phyloP scores from a whole-genome alignment of 139 green algal genomes.

The Asterochloris erici region DNA sequence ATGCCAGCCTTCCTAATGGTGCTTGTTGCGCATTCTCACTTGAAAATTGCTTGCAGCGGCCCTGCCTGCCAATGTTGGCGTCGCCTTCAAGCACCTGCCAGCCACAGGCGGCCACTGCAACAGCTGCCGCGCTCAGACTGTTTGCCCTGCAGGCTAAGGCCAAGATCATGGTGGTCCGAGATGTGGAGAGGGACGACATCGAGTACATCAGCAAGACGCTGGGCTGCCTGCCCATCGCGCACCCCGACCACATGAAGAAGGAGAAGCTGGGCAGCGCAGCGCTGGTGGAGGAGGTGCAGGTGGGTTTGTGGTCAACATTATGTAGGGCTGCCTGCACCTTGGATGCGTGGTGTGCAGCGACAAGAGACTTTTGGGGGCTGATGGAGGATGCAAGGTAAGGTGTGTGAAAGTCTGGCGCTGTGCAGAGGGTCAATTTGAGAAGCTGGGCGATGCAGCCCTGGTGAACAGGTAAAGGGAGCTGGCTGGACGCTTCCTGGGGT shows the following conservation, averaged over 20 bases:
- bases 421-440: too few relatives aligned
- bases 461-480: too few relatives aligned
- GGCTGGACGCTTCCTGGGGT: too few relatives aligned
- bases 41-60: not conserved
- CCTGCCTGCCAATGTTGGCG: too few relatives aligned
- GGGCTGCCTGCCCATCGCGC: slow-evolving; percentile 91
- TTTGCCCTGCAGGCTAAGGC: slow-evolving; percentile 76
- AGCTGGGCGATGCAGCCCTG: too few relatives aligned
- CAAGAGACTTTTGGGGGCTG: too few relatives aligned
- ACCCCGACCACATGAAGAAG: slow-evolving; percentile 92
- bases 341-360: too few relatives aligned
- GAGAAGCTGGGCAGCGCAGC: slow-evolving; percentile 94
- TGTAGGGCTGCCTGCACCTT: too few relatives aligned
- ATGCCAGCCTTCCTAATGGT: too few relatives aligned
- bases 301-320: slow-evolving; percentile 29
- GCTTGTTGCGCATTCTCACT: not conserved
- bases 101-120: not conserved
- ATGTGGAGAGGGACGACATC: slow-evolving; percentile 98
- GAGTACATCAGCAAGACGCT: slow-evolving; percentile 99
- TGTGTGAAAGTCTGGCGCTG: too few relatives aligned
- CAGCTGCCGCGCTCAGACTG: not conserved
- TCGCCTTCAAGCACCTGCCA: not conserved
- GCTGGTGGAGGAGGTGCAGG: slow-evolving; percentile 79
- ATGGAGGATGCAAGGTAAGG: too few relatives aligned
- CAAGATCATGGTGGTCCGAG: slow-evolving; percentile 98